Conservation (phyloP, 2,329 filamentous ascomycete genomes). For the Fusarium sp. region DNA sequence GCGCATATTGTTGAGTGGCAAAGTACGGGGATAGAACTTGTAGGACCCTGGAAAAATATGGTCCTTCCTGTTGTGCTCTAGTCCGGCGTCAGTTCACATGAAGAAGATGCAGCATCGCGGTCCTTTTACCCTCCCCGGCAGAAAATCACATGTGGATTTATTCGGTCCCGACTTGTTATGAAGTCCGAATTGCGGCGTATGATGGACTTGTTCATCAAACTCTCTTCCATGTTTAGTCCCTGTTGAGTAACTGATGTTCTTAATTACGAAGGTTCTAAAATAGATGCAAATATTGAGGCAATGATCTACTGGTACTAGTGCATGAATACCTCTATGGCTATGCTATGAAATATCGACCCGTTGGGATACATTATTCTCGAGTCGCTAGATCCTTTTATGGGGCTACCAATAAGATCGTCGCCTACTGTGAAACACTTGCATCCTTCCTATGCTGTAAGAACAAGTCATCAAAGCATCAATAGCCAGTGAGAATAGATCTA, state of each 20-base stretch:
- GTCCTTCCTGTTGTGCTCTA: neutral
- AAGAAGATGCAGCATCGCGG: neutral
- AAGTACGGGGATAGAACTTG: neutral
- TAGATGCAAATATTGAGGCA: accelerated
- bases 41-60: neutral
- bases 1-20: neutral
- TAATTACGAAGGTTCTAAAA: accelerated
- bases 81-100: neutral
- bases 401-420: accelerated
- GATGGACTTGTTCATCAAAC: neutral
- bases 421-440: neutral
- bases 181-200: neutral
- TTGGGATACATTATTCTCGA: neutral
- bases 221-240: neutral
- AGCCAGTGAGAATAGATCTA: neutral
- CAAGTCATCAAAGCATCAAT: neutral
- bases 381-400: neutral
- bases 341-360: neutral
- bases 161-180: neutral
- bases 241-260: neutral
- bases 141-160: neutral
- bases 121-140: too few relatives aligned
- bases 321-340: neutral
- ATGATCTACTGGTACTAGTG: neutral
- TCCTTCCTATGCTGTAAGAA: neutral